Percentiles rank a stretch among this genome's conserved stretches.
phyloP scores from a whole-genome alignment of 1,284 basidiomycete genomes.

The Apiotrichum siamense region DNA sequence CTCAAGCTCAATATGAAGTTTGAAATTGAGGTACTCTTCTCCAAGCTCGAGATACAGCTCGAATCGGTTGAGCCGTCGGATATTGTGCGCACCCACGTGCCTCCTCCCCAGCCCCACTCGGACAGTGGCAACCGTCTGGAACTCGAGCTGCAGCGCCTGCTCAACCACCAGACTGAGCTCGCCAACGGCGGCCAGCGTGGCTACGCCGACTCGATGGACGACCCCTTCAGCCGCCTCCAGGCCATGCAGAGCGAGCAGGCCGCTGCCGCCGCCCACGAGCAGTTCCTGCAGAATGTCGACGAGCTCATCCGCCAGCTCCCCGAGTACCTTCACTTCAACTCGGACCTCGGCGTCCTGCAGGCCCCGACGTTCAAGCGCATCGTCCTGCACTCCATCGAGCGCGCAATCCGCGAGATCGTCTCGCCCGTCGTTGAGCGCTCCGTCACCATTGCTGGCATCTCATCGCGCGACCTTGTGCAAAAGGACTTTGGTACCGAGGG shows the following conservation, averaged over 20 bases:
- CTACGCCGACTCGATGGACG: conserved; percentile 25
- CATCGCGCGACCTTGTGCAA: conserved; percentile 87
- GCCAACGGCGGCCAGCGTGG: conserved; percentile 22
- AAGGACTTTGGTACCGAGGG: conserved; percentile 96
- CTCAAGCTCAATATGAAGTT: conserved; percentile 97
- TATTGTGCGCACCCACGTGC: conserved; percentile 55
- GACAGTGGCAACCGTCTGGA: conserved; percentile 38
- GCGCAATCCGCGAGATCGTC: conserved; percentile 96
- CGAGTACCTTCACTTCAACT: conserved; percentile 71
- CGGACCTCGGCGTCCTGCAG: conserved; percentile 57
- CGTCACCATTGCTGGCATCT: conserved; percentile 98
- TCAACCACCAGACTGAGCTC: conserved; percentile 21
- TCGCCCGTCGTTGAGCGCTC: conserved; percentile 92
- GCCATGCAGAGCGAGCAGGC: conserved; percentile 43
- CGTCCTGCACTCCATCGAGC: conserved; percentile 84
- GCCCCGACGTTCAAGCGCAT: conserved; percentile 80
- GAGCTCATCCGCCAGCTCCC: conserved; percentile 64
- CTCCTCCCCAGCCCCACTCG: conserved; percentile 40
- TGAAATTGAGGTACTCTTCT: conserved; percentile 97
- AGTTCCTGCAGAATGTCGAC: conserved; percentile 48
- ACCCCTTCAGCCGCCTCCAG: conserved; percentile 41
- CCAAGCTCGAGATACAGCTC: conserved; percentile 80
- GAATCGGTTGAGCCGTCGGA: conserved; percentile 78
- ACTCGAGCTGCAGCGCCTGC: conserved; percentile 35
- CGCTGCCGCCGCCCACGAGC: conserved; percentile 45